These are phyloP conservation scores for Aspergillus candidus DNA, from an alignment of 2,329 filamentous ascomycete genomes.

Conservation along the genomic window DNA sequence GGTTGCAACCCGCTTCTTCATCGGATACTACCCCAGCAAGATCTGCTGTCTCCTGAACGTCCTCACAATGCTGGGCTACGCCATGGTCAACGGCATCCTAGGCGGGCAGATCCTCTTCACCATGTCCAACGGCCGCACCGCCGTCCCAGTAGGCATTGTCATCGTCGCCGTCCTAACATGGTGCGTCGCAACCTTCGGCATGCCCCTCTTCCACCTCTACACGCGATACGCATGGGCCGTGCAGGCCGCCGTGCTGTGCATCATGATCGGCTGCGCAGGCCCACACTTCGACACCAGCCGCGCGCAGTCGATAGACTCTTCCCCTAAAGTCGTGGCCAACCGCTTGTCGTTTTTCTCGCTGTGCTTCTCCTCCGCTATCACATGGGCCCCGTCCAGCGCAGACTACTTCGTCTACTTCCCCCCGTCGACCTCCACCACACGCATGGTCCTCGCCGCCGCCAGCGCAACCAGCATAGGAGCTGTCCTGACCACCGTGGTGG, in stretches of 20 bases:
- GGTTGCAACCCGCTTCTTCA: conserved; percentile 34
- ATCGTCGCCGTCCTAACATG: conserved; percentile 29
- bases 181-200: conserved; percentile 32
- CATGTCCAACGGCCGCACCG: conserved; percentile 29
- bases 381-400: conserved; percentile 28
- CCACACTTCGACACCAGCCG: conserved; percentile 27
- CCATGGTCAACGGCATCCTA: conserved; percentile 36
- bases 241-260: conserved; percentile 24
- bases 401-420: conserved; percentile 42
- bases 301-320: conserved; percentile 11
- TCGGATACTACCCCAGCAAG: conserved; percentile 38
- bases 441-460: conserved; percentile 33
- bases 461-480: conserved; percentile 28
- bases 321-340: conserved; percentile 23
- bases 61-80: conserved; percentile 36
- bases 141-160: conserved; percentile 31
- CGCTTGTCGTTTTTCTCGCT: conserved; percentile 31
- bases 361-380: conserved; percentile 27
- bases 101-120: conserved; percentile 37
- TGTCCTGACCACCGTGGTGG: conserved; percentile 30
- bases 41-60: conserved; percentile 34
- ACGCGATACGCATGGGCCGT: conserved; percentile 26
- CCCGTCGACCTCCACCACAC: conserved; percentile 25
- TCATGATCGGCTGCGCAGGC: conserved; percentile 36
- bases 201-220: conserved; percentile 37